Base-by-base conservation (phyloP, 768 basidiomycete genomes). In the Pilatotrama ljubarskyi region DNA sequence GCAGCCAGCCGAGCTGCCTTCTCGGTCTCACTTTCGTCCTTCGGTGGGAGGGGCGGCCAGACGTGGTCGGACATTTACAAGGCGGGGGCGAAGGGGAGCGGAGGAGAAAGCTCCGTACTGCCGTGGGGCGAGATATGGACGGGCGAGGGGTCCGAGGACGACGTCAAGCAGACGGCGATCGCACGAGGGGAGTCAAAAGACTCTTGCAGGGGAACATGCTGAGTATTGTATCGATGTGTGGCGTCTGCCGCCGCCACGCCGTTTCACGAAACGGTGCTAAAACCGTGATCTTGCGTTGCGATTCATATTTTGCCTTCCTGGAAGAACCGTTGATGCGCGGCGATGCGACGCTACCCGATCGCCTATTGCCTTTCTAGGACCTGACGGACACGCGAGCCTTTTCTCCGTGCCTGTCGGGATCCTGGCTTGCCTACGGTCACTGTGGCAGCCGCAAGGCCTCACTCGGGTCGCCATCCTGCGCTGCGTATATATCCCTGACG, bases 1-100 rank as follows among this genome's bases (percentile, higher is more conserved):
- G 66, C 67, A 42, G 71, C 68, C 13, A 81, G 56, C 25, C 83
- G 75, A 40, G 59, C 63, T 20, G 71, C 68, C 9, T 73, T 73
- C 37, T 80, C 74, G 11, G 70, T 68, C 15, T 77, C 75, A 1
- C 74, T 76, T 65, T 84, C 83, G 58, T 75, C 63, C 20, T 66
- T 64, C 5, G 74, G 68, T 4, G 63, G 68, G 6, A 38, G 26
- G 15, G 74, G 74, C 1, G 73, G 73, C 71, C 71, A 72, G 35
- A 20, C 40, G 38, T 52, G 32, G 36, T 6, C 11, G 24, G 58
- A 51, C 62, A 63, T 63, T 38, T 35, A 43, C 29, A 25, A 20
- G 29, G 47, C 15, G 10, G 36, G 7, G 43, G 25, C 22, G 25
- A n/a, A 18, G 15, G 10, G 1, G 55, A 36, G 10, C 5, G 48